Evolutionary conservation across 1,139 yeast genomes (phyloP).

Genomic region (Waltiozyma sp.): DNA sequence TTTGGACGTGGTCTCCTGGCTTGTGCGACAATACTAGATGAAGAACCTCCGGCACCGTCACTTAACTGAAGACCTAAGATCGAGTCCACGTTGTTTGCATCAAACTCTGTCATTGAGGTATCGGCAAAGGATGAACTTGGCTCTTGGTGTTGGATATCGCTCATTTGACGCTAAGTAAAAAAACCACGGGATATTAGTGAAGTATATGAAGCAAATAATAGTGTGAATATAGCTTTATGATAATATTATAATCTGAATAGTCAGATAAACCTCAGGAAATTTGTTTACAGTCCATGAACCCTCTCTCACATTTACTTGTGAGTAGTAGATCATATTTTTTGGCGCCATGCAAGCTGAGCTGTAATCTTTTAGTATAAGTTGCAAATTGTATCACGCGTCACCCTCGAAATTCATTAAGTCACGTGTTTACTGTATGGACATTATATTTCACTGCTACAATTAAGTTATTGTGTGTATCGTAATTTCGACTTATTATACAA

Average conservation of each 20-base stretch:
- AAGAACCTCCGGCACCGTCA: conserved; percentile 6
- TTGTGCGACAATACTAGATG: not conserved
- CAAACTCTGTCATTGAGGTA: not conserved
- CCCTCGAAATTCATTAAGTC: not conserved
- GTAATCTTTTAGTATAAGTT: too few species aligned
- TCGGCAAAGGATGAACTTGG: not conserved
- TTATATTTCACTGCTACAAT: too few species aligned
- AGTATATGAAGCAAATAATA: too few species aligned
- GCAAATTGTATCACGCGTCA: not conserved
- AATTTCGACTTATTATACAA: too few species aligned
- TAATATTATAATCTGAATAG: too few species aligned
- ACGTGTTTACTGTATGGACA: not conserved
- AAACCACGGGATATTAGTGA: not conserved
- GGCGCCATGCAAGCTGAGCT: too few species aligned
- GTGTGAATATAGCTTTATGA: too few species aligned
- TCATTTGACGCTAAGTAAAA: not conserved
- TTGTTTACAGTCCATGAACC: too few species aligned
- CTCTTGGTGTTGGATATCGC: not conserved
- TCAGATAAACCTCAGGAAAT: too few species aligned
- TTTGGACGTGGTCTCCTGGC: conserved; percentile 12
- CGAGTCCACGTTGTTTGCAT: conserved; percentile 3
- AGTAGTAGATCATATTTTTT: not conserved
- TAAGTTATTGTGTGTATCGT: too few species aligned
- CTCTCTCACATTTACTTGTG: too few species aligned
- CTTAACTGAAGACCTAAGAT: conserved; percentile 5